Evolutionary conservation across 2,329 filamentous ascomycete genomes (phyloP).

Genomic region (Cercospora brassicicola): DNA sequence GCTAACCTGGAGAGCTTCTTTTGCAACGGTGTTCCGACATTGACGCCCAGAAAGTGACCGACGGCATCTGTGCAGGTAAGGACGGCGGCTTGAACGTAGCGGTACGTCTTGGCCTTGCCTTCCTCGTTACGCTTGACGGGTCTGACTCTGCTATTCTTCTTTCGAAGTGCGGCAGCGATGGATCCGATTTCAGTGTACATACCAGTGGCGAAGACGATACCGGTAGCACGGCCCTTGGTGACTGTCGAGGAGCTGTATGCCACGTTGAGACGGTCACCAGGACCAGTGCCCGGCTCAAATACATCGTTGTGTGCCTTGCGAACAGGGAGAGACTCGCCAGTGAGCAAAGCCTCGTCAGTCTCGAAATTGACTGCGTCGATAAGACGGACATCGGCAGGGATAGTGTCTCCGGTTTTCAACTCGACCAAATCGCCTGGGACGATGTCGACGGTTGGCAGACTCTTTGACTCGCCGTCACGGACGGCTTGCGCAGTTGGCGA

Average conservation of each 20-base stretch:
- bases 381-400: constrained; percentile 51
- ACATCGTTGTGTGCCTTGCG: constrained; percentile 62
- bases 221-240: constrained; percentile 67
- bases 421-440: constrained; percentile 52
- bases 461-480: constrained; percentile 48
- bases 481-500: constrained; percentile 50
- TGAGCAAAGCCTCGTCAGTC: constrained; percentile 73
- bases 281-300: constrained; percentile 56
- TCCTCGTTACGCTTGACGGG: constrained; percentile 44
- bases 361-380: constrained; percentile 62
- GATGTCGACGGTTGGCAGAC: constrained; percentile 46
- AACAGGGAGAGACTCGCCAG: constrained; percentile 70
- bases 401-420: constrained; percentile 51
- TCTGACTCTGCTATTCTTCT: constrained; percentile 52
- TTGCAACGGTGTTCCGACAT: constrained; percentile 78
- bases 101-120: constrained; percentile 37
- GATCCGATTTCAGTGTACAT: constrained; percentile 75
- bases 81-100: constrained; percentile 51
- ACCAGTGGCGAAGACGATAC: constrained; percentile 68
- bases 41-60: constrained; percentile 66
- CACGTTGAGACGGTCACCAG: constrained; percentile 70
- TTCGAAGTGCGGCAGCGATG: constrained; percentile 69
- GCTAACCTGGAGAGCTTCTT: constrained; percentile 83
- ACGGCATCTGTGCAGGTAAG: constrained; percentile 59
- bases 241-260: constrained; percentile 72